Conservation (phyloP, 805 yeast genomes). For the Helenozyma baotianmanensis region DNA sequence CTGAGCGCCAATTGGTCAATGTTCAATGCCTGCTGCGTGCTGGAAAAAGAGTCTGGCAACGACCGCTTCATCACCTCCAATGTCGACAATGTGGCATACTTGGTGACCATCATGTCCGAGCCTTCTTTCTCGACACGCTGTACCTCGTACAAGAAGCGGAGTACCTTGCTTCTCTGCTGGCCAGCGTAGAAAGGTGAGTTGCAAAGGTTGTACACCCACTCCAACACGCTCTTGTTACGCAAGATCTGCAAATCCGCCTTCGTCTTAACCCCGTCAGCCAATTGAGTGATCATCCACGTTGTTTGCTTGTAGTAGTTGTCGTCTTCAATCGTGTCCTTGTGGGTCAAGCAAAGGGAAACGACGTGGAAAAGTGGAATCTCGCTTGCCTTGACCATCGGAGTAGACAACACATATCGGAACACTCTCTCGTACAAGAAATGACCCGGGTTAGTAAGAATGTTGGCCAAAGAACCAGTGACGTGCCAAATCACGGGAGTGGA, state of each 20-base stretch:
- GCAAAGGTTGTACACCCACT: slow-evolving; percentile 56
- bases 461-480: slow-evolving; percentile 50
- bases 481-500: slow-evolving; percentile 36
- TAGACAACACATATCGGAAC: slow-evolving; percentile 58
- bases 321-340: slow-evolving; percentile 27
- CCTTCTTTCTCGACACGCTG: slow-evolving; percentile 52
- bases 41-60: slow-evolving; percentile 8
- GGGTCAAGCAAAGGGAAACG: slow-evolving; percentile 25
- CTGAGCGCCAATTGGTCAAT: slow-evolving; percentile 45
- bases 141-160: slow-evolving; percentile 41
- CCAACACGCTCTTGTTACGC: slow-evolving; percentile 54
- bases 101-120: slow-evolving; percentile 51
- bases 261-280: slow-evolving; percentile 45
- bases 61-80: slow-evolving; percentile 21
- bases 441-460: slow-evolving; percentile 62
- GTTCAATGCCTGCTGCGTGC: slow-evolving; percentile 34
- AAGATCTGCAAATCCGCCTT: slow-evolving; percentile 50
- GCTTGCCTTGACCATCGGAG: slow-evolving; percentile 39
- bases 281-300: slow-evolving; percentile 57
- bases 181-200: slow-evolving; percentile 25
- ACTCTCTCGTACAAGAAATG: slow-evolving; percentile 71
- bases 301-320: slow-evolving; percentile 55
- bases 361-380: slow-evolving; percentile 45
- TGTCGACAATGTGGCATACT: slow-evolving; percentile 41
- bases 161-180: slow-evolving; percentile 31